Evolutionary conservation across 2,329 filamentous ascomycete species (phyloP).

Genomic region (Taxawa tesnikishii): DNA sequence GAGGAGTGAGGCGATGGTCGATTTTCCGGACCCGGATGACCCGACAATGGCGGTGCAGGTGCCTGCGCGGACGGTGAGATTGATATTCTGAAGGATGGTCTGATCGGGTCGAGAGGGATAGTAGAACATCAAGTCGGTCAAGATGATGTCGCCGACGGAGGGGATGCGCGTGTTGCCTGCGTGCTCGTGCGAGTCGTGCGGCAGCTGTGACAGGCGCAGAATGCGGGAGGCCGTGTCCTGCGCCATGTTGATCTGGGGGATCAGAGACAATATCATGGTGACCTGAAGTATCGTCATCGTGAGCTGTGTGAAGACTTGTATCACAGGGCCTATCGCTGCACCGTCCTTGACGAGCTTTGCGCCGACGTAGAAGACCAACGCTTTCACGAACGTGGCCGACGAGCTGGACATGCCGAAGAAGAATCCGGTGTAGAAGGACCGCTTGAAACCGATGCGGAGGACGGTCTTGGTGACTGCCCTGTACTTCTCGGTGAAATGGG

Average conservation of each 20-base stretch:
- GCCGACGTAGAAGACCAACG: slow-evolving; percentile 76
- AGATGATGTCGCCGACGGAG: slow-evolving; percentile 40
- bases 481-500: slow-evolving; percentile 57
- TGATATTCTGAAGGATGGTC: slow-evolving; percentile 50
- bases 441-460: slow-evolving; percentile 49
- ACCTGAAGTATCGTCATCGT: slow-evolving; percentile 72
- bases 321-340: slow-evolving; percentile 44
- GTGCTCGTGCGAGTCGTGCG: slow-evolving; percentile 46
- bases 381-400: slow-evolving; percentile 57
- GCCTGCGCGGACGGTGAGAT: slow-evolving; percentile 49
- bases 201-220: slow-evolving; percentile 54
- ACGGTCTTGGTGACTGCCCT: slow-evolving; percentile 36
- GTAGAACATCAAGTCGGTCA: slow-evolving; percentile 54
- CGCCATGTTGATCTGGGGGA: slow-evolving; percentile 70
- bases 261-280: slow-evolving; percentile 54
- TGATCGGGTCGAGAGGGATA: slow-evolving; percentile 50
- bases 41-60: slow-evolving; percentile 71
- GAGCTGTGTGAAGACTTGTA: slow-evolving; percentile 69
- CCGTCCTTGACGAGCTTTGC: slow-evolving; percentile 46
- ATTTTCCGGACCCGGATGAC: slow-evolving; percentile 80
- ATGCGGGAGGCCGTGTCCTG: slow-evolving; percentile 61
- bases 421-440: slow-evolving; percentile 54
- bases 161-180: slow-evolving; percentile 33
- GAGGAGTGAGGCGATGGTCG: slow-evolving; percentile 65
- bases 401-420: slow-evolving; percentile 71